These are phyloP conservation scores for carrot (Daucus carota) DNA, from an alignment of 129 eudicot genomes.

Conservation along the genomic window DH1_v3.0 NC_030383.2:6465501-6466000, in stretches of 20 bases:
- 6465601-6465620: slow-evolving; percentile 41
- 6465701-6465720: neutral
- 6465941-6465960: too few relatives aligned
- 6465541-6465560: slow-evolving; percentile 47
- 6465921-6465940: too few relatives aligned
- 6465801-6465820: too few relatives aligned
- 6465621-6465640: slow-evolving; percentile 52
- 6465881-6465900: too few relatives aligned
- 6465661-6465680: neutral
- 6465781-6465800: too few relatives aligned
- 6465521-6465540: slow-evolving; percentile 39
- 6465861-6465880: too few relatives aligned
- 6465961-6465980: too few relatives aligned
- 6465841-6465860: too few relatives aligned
- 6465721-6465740: neutral
- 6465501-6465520: slow-evolving; percentile 18
- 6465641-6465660: neutral
- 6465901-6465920: too few relatives aligned
- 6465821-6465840: too few relatives aligned
- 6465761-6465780: neutral
- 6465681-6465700: neutral
- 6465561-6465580: slow-evolving; percentile 62
- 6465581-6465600: slow-evolving; percentile 34
- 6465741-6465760: neutral
- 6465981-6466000: too few relatives aligned